Base-by-base conservation (phyloP, 352 stramenopile genomes). In the Thraustochytrium sp. region DNA sequence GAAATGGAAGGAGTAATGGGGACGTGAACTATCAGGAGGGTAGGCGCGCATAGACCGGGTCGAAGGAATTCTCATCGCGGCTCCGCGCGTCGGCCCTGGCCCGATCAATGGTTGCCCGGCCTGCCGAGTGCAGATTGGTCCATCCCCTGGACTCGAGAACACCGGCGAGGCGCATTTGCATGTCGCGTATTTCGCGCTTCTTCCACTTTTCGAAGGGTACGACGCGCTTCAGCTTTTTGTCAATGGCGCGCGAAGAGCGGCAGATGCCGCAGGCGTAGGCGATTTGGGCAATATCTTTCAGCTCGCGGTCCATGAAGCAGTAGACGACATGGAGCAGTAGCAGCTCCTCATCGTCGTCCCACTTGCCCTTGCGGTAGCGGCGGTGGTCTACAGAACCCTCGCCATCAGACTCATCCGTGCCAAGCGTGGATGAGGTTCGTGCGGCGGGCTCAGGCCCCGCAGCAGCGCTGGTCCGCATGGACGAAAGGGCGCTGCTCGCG, bases 141-240 rank as follows among this genome's bases (percentile, higher is more conserved):
- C 65, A 77, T 13, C 18, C 65, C 8, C 49, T 16, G 8, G 23
- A 13, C 8, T 65, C n/a, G 11, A 75, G 62, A 49, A 51, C 36
- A 8, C 11, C 62, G 40, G 37, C 62, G 29, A 75, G 40, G 16
- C 36, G 21, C 18, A 26, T 37, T 18, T 75, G 62, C 62, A 75
- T 54, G 11, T 75, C n/a, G 21, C 36, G 26, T 2, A 51, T 75
- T 11, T 75, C 40, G 38, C 37, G 38, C 44, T 51, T 54, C 44
- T 75, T 51, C 75, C 75, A 84, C 55, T 78, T 75, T 78, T 84
- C 61, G 29, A 84, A 84, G 61, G 9, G 16, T 9, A 84, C 29
- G 38, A 84, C 42, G 26, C 75, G 55, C 59, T 84, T 84, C 23
- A 84, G 49, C 59, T 84, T 84, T 5, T 84, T 73, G 49, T 84